A percentile compares a stretch with the other conserved stretches of the same genome.
These are phyloP conservation scores for Ceratobasidium sp. DNA, from an alignment of 1,284 basidiomycete species.

Conservation along the genomic window DNA sequence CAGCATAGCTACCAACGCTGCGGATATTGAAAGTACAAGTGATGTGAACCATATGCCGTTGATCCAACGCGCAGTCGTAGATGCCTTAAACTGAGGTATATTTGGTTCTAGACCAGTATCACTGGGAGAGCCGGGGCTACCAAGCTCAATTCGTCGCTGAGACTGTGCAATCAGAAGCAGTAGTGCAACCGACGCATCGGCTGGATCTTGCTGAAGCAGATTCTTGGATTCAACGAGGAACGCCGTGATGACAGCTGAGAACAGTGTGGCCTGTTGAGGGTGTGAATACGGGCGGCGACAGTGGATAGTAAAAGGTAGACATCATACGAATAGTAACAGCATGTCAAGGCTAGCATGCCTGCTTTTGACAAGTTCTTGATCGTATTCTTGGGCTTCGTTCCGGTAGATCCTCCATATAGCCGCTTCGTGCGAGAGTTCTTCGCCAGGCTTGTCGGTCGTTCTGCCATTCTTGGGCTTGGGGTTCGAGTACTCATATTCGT, in stretches of 20 bases:
- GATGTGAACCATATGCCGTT: constrained; percentile 43
- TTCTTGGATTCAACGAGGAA: constrained; percentile 36
- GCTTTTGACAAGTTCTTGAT: constrained; percentile 40
- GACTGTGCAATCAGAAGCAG: constrained; percentile 34
- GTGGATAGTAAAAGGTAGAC: too few species aligned
- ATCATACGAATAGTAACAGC: constrained; percentile 33
- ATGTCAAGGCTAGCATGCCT: constrained; percentile 41
- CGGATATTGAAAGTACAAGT: constrained; percentile 29
- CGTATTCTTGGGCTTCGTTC: constrained; percentile 35
- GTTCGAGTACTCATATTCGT: too few species aligned
- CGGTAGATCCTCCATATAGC: constrained; percentile 33
- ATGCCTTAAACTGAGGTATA: not conserved
- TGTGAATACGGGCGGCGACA: too few species aligned
- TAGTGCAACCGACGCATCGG: not conserved
- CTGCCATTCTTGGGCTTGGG: too few species aligned
- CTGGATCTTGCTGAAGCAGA: constrained; percentile 12
- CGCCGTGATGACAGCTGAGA: constrained; percentile 30
- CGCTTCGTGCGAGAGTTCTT: constrained; percentile 33
- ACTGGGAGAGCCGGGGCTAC: too few species aligned
- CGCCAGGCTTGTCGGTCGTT: constrained; percentile 14
- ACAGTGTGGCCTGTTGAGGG: constrained; percentile 27
- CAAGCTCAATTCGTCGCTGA: constrained; percentile 18
- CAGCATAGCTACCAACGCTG: constrained; percentile 31
- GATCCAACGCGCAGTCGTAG: constrained; percentile 12
- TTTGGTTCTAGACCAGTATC: too few species aligned